phyloP scores from a whole-genome alignment of 306 rosid species.

The Spatholobus suberectus region DNA sequence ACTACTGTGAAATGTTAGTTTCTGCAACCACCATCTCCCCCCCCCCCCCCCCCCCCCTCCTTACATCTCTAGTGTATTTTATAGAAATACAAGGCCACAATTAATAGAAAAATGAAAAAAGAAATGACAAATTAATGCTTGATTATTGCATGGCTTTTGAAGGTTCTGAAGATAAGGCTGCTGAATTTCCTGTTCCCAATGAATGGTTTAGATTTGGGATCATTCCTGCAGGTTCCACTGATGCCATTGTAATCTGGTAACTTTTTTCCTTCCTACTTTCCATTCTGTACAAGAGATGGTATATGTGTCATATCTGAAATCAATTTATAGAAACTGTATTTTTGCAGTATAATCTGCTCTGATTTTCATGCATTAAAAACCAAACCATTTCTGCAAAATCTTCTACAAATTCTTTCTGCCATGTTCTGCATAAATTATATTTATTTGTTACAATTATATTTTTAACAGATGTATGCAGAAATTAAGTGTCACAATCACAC shows the following conservation, averaged over 20 bases:
- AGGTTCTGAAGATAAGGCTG: slow-evolving; percentile 65
- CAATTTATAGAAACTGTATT: not conserved
- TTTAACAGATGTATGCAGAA: not conserved
- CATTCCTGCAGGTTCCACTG: slow-evolving; percentile 98
- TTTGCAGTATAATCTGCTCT: not conserved
- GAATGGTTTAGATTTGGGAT: slow-evolving; percentile 83
- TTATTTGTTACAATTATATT: not conserved
- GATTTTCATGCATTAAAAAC: slow-evolving; percentile 18
- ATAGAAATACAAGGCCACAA: not conserved
- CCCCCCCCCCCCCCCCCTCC: too few relatives aligned
- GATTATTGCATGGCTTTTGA: slow-evolving; percentile 42
- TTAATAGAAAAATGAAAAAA: not conserved
- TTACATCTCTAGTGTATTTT: slow-evolving; percentile 23
- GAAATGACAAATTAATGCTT: slow-evolving; percentile 28
- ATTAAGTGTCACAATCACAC: not conserved
- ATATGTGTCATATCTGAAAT: slow-evolving; percentile 15
- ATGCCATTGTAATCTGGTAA: slow-evolving; percentile 95
- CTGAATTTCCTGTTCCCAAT: slow-evolving; percentile 60
- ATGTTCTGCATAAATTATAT: not conserved
- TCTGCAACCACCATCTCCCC: slow-evolving; percentile 20
- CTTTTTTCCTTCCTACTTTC: slow-evolving; percentile 27
- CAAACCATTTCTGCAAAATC: not conserved
- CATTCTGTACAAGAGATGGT: slow-evolving; percentile 5
- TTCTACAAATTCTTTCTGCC: not conserved
- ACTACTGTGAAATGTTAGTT: slow-evolving; percentile 20